Base-by-base conservation (phyloP, 192 early-diverging fungal genomes). In the Physocladia obscura region DNA sequence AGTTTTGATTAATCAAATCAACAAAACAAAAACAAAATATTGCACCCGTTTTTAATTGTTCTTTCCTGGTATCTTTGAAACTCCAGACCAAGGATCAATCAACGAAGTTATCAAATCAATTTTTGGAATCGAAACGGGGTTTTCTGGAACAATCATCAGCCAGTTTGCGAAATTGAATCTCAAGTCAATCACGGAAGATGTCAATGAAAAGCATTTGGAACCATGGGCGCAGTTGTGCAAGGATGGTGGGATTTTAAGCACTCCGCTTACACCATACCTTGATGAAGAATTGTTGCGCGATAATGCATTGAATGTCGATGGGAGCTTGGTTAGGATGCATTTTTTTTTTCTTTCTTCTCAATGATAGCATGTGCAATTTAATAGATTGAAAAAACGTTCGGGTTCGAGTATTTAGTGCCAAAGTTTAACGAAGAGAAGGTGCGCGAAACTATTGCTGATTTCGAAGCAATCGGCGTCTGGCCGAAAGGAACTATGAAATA, bases 241-340 rank as follows among this genome's bases (percentile, higher is more conserved):
- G 26, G 77, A 75, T n/a, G 79, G 82, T 39, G 83, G 81, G 3
- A 87, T 94, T 32, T 78, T 77, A 32, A 89, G 89, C 63, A 95
- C 94, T 22, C 93, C 94, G 17, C 74, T 98, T 54, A 93, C 93
- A 29, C 96, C 96, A 11, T 98, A 95, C 72, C 63, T 98, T 30
- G 96, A 98, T 76, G 86, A 92, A 62, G 96, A 98, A 77, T 81
- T 96, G 30, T 83, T 95, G 27, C 88, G 88, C 54, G 93, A 94
- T 77, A 91, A 93, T 60, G 87, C 92, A 1, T 63, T 96, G 19
- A 89, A 84, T 30, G 74, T 95, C 21, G 89, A 96, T 67, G 95
- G 95, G 15, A 83, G 85, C 19, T 88, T 87, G 79, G 82, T 86
- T 49, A 21, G 57, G n/a, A 21, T 29, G 6, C 24, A 48, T 48